These are phyloP conservation scores for Jasminum sambac DNA, from an alignment of 257 asterid species.

Conservation along the genomic window DNA sequence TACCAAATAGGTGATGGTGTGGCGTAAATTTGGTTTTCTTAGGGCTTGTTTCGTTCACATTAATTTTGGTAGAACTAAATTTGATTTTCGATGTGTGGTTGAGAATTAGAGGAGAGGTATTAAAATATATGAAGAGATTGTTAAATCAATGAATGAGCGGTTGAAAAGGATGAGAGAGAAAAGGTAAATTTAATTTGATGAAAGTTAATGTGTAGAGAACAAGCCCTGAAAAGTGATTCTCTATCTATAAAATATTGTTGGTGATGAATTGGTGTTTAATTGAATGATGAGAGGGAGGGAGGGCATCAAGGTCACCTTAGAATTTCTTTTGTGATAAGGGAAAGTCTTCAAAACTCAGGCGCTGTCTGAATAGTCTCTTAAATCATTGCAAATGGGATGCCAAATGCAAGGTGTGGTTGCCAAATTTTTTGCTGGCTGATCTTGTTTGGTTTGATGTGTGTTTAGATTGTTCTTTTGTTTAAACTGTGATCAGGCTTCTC, in stretches of 20 bases:
- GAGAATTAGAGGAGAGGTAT: too few relatives aligned
- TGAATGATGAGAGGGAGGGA: slow-evolving; percentile 2
- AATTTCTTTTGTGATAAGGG: background rate
- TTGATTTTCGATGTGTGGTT: too few relatives aligned
- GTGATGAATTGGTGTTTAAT: background rate
- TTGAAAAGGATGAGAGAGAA: too few relatives aligned
- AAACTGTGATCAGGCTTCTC: slow-evolving; percentile 80
- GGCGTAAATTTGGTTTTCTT: background rate
- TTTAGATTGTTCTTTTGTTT: slow-evolving; percentile 22
- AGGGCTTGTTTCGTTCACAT: too few relatives aligned
- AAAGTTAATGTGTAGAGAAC: too few relatives aligned
- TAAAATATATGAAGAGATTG: too few relatives aligned
- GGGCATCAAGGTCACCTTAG: background rate
- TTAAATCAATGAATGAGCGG: too few relatives aligned
- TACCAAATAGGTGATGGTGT: background rate
- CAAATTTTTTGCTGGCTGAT: slow-evolving; percentile 18
- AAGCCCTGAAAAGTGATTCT: background rate
- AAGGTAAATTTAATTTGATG: too few relatives aligned
- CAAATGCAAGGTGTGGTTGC: slow-evolving; percentile 10
- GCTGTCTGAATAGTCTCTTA: background rate
- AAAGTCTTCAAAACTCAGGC: background rate
- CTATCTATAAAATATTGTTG: background rate
- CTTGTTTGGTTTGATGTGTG: slow-evolving; percentile 19
- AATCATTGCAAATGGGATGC: background rate
- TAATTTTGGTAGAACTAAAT: too few relatives aligned